Base-by-base conservation (phyloP, 345 rosid species). In the Acer campestre region DNA sequence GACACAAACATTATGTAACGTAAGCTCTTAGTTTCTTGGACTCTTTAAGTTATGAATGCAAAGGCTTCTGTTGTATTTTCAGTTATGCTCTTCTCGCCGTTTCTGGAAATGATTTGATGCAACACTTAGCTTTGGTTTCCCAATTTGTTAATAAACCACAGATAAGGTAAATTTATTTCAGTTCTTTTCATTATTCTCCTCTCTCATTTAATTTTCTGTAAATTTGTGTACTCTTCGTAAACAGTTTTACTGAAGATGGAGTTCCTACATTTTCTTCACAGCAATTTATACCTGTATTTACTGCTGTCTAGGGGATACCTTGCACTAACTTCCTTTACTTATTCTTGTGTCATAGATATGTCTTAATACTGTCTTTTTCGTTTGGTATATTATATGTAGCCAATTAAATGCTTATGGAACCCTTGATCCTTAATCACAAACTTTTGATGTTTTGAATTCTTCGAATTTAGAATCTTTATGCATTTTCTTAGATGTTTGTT, bases 261-360 rank as follows among this genome's bases (percentile, higher is more conserved):
- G 12, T 38, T 38, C 14, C 58, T 17, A 11, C 14, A 18, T 67
- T 42, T 42, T n/a, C 53, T 58, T 58, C n/a, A 58, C 62, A n/a
- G 62, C 62, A 42, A 2, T 4, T 18, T 42, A 11, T n/a, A 68
- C 38, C 18, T 14, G 14, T 48, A 25, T 68, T 46, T 68, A 22
- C 38, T 48, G 35, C 5, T 6, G 31, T 68, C 11, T 1, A 12
- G 58, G 56, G 27, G n/a, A 11, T 46, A 38, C 12, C 58, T 22
- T 68, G 12, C 58, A 10, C 58, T 48, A 22, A 55, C 72, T 44
- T 68, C 72, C 58, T 68, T 68, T 14, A 23, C 55, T 22, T 35
- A 46, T 68, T 49, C 22, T 14, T 68, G 38, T 48, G 59, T 20
- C 14, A 22, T 68, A 48, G 10, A 68, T 68, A 7, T 13, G 4